These are phyloP conservation scores for Gentiana macrophylla DNA, from an alignment of 257 asterid genomes.

Conservation along the genomic window DNA sequence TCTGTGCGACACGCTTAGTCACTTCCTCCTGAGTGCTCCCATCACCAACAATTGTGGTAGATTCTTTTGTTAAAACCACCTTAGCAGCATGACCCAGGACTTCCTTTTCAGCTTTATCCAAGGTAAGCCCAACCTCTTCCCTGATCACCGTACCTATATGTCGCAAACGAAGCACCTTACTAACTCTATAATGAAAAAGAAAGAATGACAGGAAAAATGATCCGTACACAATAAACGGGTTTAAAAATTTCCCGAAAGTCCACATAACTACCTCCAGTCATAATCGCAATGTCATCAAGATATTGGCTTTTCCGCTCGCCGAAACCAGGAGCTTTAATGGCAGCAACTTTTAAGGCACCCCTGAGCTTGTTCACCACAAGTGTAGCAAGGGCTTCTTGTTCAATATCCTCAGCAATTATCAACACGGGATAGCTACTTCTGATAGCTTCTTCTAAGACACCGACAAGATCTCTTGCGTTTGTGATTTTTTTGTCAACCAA, in stretches of 20 bases:
- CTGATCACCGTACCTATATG: slow-evolving; percentile 81
- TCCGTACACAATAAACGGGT: not conserved
- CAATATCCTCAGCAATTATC: slow-evolving; percentile 93
- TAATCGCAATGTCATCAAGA: slow-evolving; percentile 90
- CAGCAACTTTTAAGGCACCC: slow-evolving; percentile 89
- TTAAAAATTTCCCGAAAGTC: not conserved
- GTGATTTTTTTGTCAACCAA: slow-evolving; percentile 94
- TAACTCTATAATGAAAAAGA: not conserved
- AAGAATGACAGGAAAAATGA: not conserved
- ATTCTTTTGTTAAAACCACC: slow-evolving; percentile 83
- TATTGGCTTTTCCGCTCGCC: slow-evolving; percentile 95
- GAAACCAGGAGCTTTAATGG: slow-evolving; percentile 99
- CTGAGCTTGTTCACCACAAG: slow-evolving; percentile 92
- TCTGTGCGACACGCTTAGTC: slow-evolving; percentile 72
- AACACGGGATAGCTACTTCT: slow-evolving; percentile 77
- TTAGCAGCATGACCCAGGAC: slow-evolving; percentile 95
- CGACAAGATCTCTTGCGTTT: slow-evolving; percentile 82
- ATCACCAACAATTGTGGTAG: slow-evolving; percentile 91
- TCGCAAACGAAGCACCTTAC: not conserved
- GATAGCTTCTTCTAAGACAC: slow-evolving; percentile 79
- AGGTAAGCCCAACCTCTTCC: slow-evolving; percentile 75
- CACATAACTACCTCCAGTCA: slow-evolving; percentile 70
- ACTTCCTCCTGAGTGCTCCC: slow-evolving; percentile 94
- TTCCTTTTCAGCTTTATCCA: slow-evolving; percentile 86
- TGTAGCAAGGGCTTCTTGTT: slow-evolving; percentile 98